Percentiles rank a stretch among this genome's conserved stretches.
Evolutionary conservation across 768 basidiomycete genomes (phyloP).

Genomic region (Tylopilus balloui): DNA sequence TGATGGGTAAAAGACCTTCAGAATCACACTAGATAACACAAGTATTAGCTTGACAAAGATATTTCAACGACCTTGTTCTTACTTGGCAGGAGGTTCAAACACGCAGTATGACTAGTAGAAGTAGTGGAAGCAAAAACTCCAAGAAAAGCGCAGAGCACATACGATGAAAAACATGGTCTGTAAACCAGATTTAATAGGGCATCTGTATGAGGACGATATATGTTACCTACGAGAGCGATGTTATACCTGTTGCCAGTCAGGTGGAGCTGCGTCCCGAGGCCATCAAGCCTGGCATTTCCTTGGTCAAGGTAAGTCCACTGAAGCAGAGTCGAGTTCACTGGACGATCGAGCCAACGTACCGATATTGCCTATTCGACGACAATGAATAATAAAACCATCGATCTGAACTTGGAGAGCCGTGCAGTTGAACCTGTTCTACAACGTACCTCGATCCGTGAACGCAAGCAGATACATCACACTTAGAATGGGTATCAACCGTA

Average conservation of each 20-base stretch:
- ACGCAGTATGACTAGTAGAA: conserved; percentile 25
- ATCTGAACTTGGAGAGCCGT: background rate
- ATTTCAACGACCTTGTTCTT: background rate
- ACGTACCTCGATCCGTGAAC: conserved; percentile 60
- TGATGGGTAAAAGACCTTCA: conserved; percentile 63
- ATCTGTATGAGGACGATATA: background rate
- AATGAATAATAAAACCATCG: background rate
- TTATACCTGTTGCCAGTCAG: conserved; percentile 61
- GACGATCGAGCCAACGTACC: conserved; percentile 32
- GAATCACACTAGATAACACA: conserved; percentile 28
- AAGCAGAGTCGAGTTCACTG: background rate
- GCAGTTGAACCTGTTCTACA: conserved; percentile 5
- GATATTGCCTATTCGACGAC: conserved; percentile 44
- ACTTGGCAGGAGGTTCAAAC: conserved; percentile 73
- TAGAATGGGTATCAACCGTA: conserved; percentile 54
- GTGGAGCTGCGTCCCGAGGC: conserved; percentile 50
- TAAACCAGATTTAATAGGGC: background rate
- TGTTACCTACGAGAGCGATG: conserved; percentile 56
- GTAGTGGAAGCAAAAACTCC: background rate
- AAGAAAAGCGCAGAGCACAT: conserved; percentile 18
- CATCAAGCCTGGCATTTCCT: conserved; percentile 66
- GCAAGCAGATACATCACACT: conserved; percentile 57
- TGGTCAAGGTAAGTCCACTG: background rate
- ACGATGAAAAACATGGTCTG: conserved; percentile 74
- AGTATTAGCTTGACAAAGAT: background rate